Conservation (phyloP, 352 stramenopile species). For the Globisporangium apiculatum region DNA sequence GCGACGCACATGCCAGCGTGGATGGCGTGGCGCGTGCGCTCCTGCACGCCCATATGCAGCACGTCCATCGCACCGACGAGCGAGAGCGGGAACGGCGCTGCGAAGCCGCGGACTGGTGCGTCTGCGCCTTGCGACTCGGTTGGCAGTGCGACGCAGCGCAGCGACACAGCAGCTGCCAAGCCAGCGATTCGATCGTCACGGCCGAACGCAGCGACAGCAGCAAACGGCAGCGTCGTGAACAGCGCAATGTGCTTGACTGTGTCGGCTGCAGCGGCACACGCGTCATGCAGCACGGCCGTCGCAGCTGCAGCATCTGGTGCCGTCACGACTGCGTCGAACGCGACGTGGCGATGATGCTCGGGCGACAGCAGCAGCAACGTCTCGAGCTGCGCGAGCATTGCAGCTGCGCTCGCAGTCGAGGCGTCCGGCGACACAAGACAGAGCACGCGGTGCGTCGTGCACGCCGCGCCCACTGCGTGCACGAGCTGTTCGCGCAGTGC, state of each 20-base stretch:
- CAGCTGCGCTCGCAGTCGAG: neutral
- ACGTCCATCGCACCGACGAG: constrained; percentile 11
- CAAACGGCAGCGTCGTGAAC: no score
- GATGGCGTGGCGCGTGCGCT: constrained; percentile 9
- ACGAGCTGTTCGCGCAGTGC: constrained; percentile 20
- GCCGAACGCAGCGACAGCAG: constrained; percentile 17
- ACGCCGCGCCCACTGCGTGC: constrained; percentile 19
- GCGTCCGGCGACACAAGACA: constrained; percentile 9
- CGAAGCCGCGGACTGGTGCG: neutral
- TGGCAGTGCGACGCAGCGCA: neutral
- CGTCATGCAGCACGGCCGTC: constrained; percentile 3
- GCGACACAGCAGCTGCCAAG: neutral
- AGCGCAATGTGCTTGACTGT: no score
- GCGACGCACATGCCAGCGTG: constrained; percentile 1
- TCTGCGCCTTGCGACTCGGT: no score
- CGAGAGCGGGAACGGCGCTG: constrained; percentile 9
- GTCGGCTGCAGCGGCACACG: neutral
- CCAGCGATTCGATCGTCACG: constrained; percentile 17
- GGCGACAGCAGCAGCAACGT: constrained; percentile 9
- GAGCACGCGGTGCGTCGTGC: constrained; percentile 18
- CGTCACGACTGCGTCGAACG: constrained; percentile 20
- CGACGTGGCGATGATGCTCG: neutral
- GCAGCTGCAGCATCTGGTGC: neutral
- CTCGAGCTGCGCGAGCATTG: constrained; percentile 12
- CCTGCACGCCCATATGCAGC: constrained; percentile 9